Base-by-base conservation (phyloP, 192 early-diverging fungal genomes). In the Polychytrium aggregatum region DNA sequence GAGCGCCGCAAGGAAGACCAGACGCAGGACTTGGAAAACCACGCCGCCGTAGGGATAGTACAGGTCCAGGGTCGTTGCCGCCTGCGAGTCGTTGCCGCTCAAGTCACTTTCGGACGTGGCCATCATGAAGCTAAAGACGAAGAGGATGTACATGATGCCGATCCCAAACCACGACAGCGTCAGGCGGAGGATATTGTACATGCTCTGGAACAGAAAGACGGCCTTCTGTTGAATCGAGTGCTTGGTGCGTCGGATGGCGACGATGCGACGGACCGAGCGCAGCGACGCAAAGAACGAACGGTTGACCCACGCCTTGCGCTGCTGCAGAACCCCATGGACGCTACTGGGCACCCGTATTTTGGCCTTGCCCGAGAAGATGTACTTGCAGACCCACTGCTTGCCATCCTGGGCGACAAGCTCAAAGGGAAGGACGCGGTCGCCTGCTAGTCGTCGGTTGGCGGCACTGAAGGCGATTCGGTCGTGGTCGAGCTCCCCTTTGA, bases 271-370 rank as follows among this genome's bases (percentile, higher is more conserved):
- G 37, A 87, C 59, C 17, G 89, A 84, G 69, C 92, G 89, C 44
- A 96, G 73, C 25, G 79, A 78, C 2, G 92, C 92, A 66, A 96
- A 96, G 74, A 88, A 89, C 6, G 86, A 88, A 36, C 92, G 90
- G 65, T 94, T 94, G 48, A 74, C 78, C 95, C 95, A 98, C 64
- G 93, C 81, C 41, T 92, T 78, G 52, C 94, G 80, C 72, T 98
- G 95, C 31, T 87, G 90, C 41, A 98, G 90, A 40, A 96, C 83
- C 65, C 96, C 95, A 27, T 82, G 79, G 27, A 92, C 69, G 18
- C 55, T 78, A 63, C 88, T 85, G 0, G 92, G 92, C 13, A 90
- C 91, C 56, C 95, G 91, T n/a, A 91, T 97, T 50, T 84, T 85
- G 13, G 84, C 92, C 55, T 82, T 81, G 22, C 90, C 86, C 24